A percentile compares a stretch with the other conserved stretches of the same genome.
These are phyloP conservation scores for Leucogyrophana mollusca DNA, from an alignment of 768 basidiomycete genomes.

Conservation along the genomic window DNA sequence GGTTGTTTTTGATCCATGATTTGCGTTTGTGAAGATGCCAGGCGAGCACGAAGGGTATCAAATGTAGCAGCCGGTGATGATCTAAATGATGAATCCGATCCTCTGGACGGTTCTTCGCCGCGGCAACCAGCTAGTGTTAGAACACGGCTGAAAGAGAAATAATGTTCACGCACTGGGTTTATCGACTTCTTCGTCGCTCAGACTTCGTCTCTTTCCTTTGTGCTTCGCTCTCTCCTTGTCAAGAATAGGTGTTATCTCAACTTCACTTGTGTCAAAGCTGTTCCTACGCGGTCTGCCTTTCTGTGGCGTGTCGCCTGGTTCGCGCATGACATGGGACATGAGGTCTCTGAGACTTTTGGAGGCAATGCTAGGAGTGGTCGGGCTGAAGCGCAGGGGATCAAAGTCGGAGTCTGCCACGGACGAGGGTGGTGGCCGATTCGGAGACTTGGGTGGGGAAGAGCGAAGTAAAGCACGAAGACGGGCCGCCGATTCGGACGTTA, in stretches of 20 bases:
- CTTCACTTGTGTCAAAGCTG: conserved; percentile 60
- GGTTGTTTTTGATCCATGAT: conserved; percentile 35
- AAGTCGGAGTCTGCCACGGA: conserved; percentile 27
- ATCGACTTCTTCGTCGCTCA: conserved; percentile 70
- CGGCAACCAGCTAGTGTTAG: conserved; percentile 4
- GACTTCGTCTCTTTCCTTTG: conserved; percentile 54
- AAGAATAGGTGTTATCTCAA: conserved; percentile 51
- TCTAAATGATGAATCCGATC: conserved; percentile 36
- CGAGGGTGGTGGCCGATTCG: conserved; percentile 21
- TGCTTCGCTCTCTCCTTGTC: conserved; percentile 39
- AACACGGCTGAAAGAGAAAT: conserved; percentile 8
- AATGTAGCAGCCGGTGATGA: conserved; percentile 46
- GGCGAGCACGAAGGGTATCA: conserved; percentile 46
- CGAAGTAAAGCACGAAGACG: conserved; percentile 65
- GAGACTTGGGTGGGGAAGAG: conserved; percentile 31
- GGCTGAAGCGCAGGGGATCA: conserved; percentile 7
- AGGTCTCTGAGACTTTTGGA: conserved; percentile 62
- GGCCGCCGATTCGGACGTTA: conserved; percentile 45
- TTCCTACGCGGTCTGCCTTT: conserved; percentile 52
- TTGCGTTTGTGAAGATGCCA: conserved; percentile 36
- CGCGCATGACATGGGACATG: conserved; percentile 64
- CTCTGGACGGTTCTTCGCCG: conserved; percentile 20
- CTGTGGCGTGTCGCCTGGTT: conserved; percentile 63
- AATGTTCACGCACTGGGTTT: conserved; percentile 44
- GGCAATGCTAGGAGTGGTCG: conserved; percentile 43